Evolutionary conservation across 2,329 filamentous ascomycete species (phyloP).

Genomic region (Diaporthe aspalathi): DNA sequence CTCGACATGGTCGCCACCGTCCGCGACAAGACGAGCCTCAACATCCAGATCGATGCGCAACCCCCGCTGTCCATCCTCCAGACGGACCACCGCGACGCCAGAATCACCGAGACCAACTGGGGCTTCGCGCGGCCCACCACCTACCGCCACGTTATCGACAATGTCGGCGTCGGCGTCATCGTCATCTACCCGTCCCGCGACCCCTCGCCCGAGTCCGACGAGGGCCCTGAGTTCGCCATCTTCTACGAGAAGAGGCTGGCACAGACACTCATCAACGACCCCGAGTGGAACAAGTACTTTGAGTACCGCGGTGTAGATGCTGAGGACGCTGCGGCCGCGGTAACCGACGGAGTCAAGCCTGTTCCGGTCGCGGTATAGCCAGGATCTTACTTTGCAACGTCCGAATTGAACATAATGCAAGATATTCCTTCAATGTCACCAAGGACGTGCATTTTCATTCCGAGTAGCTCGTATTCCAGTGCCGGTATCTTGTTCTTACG

Average conservation of each 20-base stretch:
- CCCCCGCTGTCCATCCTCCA: slow-evolving; percentile 51
- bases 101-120: slow-evolving; percentile 48
- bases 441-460: not conserved
- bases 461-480: not conserved
- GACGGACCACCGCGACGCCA: slow-evolving; percentile 51
- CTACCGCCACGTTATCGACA: slow-evolving; percentile 50
- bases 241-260: slow-evolving; percentile 50
- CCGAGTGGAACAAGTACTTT: slow-evolving; percentile 51
- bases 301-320: slow-evolving; percentile 51
- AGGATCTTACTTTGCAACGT: not conserved
- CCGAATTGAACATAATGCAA: not conserved
- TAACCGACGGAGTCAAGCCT: not conserved
- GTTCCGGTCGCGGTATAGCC: not conserved
- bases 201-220: slow-evolving; percentile 45
- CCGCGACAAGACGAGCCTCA: slow-evolving; percentile 51
- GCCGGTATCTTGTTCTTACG: not conserved
- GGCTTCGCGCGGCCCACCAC: slow-evolving; percentile 50
- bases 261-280: slow-evolving; percentile 48
- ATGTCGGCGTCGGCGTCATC: slow-evolving; percentile 45
- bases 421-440: not conserved
- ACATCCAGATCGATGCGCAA: slow-evolving; percentile 49
- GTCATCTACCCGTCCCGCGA: slow-evolving; percentile 49
- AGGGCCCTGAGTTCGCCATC: slow-evolving; percentile 51
- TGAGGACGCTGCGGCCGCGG: slow-evolving; percentile 14
- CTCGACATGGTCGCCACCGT: slow-evolving; percentile 49